Conservation (phyloP, 2,329 filamentous ascomycete genomes). For the Ambrosiella cleistominuta region DNA sequence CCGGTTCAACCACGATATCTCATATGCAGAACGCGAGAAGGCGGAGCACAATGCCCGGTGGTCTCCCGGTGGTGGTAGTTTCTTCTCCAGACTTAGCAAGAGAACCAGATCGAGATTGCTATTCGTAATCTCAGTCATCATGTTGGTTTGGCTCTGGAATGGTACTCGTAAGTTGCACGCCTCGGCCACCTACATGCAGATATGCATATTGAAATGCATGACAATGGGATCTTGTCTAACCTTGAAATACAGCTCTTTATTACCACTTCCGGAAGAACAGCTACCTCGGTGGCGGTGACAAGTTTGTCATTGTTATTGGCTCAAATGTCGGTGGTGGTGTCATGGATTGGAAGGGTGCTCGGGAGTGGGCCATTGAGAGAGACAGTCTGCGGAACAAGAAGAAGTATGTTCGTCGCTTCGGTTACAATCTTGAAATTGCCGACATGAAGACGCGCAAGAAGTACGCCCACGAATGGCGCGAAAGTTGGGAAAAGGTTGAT, state of each 20-base stretch:
- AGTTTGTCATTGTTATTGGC: slow-evolving; percentile 81
- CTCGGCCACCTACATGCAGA: not conserved
- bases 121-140: slow-evolving; percentile 39
- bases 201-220: not conserved
- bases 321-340: slow-evolving; percentile 92
- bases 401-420: slow-evolving; percentile 72
- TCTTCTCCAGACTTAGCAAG: slow-evolving; percentile 39
- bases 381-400: slow-evolving; percentile 93
- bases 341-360: slow-evolving; percentile 96
- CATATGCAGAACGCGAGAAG: slow-evolving; percentile 66
- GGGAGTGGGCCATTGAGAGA: slow-evolving; percentile 95
- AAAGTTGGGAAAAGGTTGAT: slow-evolving; percentile 99
- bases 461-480: slow-evolving; percentile 96
- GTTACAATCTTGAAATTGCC: slow-evolving; percentile 87
- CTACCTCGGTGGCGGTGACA: slow-evolving; percentile 66
- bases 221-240: not conserved
- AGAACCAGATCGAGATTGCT: slow-evolving; percentile 48
- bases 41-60: slow-evolving; percentile 35
- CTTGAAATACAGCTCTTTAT: slow-evolving; percentile 25
- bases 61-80: slow-evolving; percentile 22
- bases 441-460: slow-evolving; percentile 99
- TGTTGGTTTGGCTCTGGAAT: slow-evolving; percentile 49
- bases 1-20: slow-evolving; percentile 39
- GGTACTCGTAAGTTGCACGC: slow-evolving; percentile 46
- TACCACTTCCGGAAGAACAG: slow-evolving; percentile 54